These are phyloP conservation scores for Mortierella sp. DNA, from an alignment of 371 early-diverging fungal genomes.

Conservation along the genomic window DNA sequence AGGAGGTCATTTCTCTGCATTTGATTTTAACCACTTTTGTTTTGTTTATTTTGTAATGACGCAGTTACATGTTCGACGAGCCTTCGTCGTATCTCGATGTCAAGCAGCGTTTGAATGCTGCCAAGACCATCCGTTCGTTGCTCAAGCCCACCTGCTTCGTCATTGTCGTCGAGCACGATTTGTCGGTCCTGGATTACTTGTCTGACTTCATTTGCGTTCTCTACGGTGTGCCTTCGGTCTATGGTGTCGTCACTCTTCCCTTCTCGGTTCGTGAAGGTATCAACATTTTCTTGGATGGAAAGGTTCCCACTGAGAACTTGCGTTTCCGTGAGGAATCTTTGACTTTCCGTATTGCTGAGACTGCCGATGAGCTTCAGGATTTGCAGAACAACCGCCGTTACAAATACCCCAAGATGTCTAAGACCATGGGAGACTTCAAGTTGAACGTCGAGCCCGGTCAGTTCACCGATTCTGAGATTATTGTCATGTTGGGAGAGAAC, in stretches of 20 bases:
- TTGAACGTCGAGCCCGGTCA: conserved; percentile 89
- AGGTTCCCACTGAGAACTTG: conserved; percentile 99
- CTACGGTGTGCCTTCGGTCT: conserved; percentile 98
- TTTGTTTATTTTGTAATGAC: not conserved
- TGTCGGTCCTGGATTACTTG: conserved; percentile 98
- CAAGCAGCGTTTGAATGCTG: conserved; percentile 99
- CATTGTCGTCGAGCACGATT: conserved; percentile 99
- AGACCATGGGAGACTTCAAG: conserved; percentile 89
- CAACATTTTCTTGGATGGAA: conserved; percentile 99
- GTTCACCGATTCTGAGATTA: conserved; percentile 98
- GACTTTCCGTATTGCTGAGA: conserved; percentile 96
- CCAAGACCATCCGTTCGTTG: conserved; percentile 94
- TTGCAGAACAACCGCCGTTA: conserved; percentile 76
- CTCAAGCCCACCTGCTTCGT: conserved; percentile 88
- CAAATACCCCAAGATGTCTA: conserved; percentile 92
- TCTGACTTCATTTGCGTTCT: conserved; percentile 99
- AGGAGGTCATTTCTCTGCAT: not conserved
- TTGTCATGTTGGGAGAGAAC: conserved; percentile 99
- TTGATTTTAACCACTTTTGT: not conserved
- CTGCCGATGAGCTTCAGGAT: conserved; percentile 80
- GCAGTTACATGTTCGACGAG: conserved; percentile 99
- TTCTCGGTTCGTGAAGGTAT: conserved; percentile 99
- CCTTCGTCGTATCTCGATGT: conserved; percentile 99
- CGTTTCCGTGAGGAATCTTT: conserved; percentile 99
- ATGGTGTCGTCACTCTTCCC: conserved; percentile 99